Evolutionary conservation across 768 basidiomycete genomes (phyloP), one percentile per base, ranked within the genome.

Genomic region (Collybia sp.): DNA sequence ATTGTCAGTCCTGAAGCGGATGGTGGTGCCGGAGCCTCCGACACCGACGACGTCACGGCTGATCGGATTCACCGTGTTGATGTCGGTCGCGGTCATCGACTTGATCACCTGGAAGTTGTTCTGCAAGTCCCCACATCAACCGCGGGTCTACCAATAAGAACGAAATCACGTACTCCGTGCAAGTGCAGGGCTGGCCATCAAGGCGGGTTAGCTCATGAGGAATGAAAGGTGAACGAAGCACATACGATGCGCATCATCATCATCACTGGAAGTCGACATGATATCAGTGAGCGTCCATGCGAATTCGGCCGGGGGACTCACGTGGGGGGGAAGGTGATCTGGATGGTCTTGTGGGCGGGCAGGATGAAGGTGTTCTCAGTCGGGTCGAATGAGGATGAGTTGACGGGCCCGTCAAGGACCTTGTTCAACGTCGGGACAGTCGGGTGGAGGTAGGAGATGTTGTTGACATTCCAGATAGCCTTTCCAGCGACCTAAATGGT

Each of bases 11-110:
- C 15, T 42, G 39, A 50, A 50, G 3, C 48, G 48, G n/a, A 50
- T 50, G 30, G 48, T 50, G 6, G 47, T 34, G 32, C 47, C 44
- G 15, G 43, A 34, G 12, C 49, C 70, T 34, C 48, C 48, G 30
- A 44, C 42, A 32, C n/a, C 19, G 30, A 45, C 48, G 20, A 50
- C 48, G 33, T 50, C 48, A 17, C 48, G 48, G 30, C 48, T 43
- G 15, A 50, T 40, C 1, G 79, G 79, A 55, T 79, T 76, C 15
- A 47, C 52, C 33, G 18, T 31, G 35, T 39, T 31, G 17, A 13
- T 6, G 17, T 19, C 18, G 6, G 17, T 3, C 4, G 25, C 25
- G 8, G 25, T 25, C 25, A 25, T 25, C 25, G 25, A 25, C 25
- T 25, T 25, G 25, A 25, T 25, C 25, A 25, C 25, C 25, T 25